Conservation (phyloP, 192 early-diverging fungal genomes). For the Entophlyctis luteolus region DNA sequence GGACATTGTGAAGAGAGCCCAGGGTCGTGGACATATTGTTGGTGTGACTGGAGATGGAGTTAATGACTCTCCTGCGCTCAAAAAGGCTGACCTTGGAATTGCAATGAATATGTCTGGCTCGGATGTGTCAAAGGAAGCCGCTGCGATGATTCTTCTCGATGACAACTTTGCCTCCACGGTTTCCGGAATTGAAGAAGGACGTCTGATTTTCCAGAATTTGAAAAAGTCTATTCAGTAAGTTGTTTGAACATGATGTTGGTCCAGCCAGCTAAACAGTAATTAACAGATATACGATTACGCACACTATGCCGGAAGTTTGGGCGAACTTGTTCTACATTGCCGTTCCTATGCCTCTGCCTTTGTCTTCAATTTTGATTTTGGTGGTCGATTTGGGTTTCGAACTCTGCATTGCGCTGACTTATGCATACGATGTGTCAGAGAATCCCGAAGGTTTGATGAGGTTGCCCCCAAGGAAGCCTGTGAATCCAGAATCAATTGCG, state of each 20-base stretch:
- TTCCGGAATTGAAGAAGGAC: conserved; percentile 87
- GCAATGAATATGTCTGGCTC: conserved; percentile 95
- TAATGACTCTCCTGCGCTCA: conserved; percentile 92
- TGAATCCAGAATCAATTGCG: conserved; percentile 52
- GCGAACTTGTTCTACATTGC: conserved; percentile 84
- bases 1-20: conserved; percentile 86
- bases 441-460: conserved; percentile 69
- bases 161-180: conserved; percentile 95
- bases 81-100: conserved; percentile 94
- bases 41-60: conserved; percentile 96
- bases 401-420: conserved; percentile 76
- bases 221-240: conserved; percentile 77
- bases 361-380: conserved; percentile 82
- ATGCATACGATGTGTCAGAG: conserved; percentile 84
- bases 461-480: conserved; percentile 80
- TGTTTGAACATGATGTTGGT: not conserved
- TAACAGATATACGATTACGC: conserved; percentile 76
- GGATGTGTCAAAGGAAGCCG: conserved; percentile 89
- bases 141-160: conserved; percentile 93
- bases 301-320: conserved; percentile 86
- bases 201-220: conserved; percentile 90
- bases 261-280: not conserved
- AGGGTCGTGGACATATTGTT: conserved; percentile 86
- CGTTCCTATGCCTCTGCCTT: conserved; percentile 80
- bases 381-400: conserved; percentile 94